Evolutionary conservation across 2,329 filamentous ascomycete genomes (phyloP).

Genomic region (Epicoccum nigrum): DNA sequence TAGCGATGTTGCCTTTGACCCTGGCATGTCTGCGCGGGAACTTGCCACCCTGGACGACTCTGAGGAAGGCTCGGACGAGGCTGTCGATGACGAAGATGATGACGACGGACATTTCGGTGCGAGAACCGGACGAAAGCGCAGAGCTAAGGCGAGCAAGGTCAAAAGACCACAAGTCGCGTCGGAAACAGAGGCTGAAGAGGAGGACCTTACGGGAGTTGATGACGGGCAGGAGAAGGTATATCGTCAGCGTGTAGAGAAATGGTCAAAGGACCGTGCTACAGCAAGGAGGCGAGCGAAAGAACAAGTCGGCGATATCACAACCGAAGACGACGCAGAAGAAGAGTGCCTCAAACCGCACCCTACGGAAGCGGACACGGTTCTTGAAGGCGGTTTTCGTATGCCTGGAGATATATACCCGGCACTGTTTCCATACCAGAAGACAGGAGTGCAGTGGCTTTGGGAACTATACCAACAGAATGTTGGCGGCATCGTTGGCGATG

Average conservation of each 20-base stretch:
- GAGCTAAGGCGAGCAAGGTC: constrained; percentile 36
- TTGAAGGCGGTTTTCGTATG: constrained; percentile 77
- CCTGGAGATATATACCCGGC: constrained; percentile 93
- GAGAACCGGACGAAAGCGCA: constrained; percentile 43
- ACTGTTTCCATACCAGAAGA: constrained; percentile 96
- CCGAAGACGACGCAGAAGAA: constrained; percentile 51
- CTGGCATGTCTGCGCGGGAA: constrained; percentile 49
- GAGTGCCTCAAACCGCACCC: constrained; percentile 91
- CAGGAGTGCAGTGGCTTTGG: constrained; percentile 93
- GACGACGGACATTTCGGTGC: constrained; percentile 45
- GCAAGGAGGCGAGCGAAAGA: constrained; percentile 60
- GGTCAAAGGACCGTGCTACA: constrained; percentile 69
- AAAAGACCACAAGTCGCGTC: constrained; percentile 28
- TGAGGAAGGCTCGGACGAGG: constrained; percentile 43
- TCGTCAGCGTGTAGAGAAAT: constrained; percentile 73
- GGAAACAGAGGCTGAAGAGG: constrained; percentile 41
- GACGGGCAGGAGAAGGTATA: constrained; percentile 89
- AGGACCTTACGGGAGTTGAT: constrained; percentile 72
- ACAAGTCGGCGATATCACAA: constrained; percentile 32
- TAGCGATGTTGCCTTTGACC: constrained; percentile 51
- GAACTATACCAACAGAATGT: constrained; percentile 89
- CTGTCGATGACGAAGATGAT: constrained; percentile 44
- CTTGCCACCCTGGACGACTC: constrained; percentile 49
- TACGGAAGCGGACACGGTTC: constrained; percentile 73
- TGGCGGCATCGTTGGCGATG: constrained; percentile 93